Base-by-base conservation (phyloP, 108 stramenopile species). In the Cylindrotheca fusiformis region DNA sequence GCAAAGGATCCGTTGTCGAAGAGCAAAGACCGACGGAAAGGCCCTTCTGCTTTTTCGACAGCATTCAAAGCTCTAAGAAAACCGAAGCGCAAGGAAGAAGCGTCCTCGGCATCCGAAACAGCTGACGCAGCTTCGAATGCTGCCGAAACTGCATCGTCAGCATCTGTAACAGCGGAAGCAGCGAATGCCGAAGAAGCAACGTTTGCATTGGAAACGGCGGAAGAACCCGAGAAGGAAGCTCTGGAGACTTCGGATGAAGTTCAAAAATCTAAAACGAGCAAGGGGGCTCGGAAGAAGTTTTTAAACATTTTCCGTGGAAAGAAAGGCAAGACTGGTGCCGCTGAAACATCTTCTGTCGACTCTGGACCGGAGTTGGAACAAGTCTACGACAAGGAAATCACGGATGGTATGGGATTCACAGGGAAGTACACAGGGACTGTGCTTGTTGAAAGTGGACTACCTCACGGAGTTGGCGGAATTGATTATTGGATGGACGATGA, bases 361-460 rank as follows among this genome's bases (percentile, higher is more conserved):
- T n/a, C n/a, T 41, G 36, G 14, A 41, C 36, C 36, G 14, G 36
- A 41, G 14, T 14, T 41, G 14, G 36, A 41, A 30, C 55, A 31
- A 31, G 55, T 56, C 29, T n/a, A 17, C 17, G 24, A 56, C 18
- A 21, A 56, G 26, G 1, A 10, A 12, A 26, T 29, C 12, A 29
- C 17, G 1, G 55, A 56, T 31, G 55, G n/a, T 2, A 30, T 30
- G 55, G 28, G 29, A 31, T 1, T 26, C 1, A 18, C 17, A 18
- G 55, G 55, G n/a, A 56, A n/a, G 30, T 56, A 56, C 29, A 30
- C 55, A 17, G 55, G 55, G 0, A 30, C 55, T 26, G 32, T 56
- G 1, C 55, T 30, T 32, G 30, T 56, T 3, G 18, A 21, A 18
- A 56, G 24, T 2, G 55, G 55, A 1, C 12, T 30, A 1, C 55